phyloP scores from a whole-genome alignment of 2,329 filamentous ascomycete species.

The Balansia obtecta region DNA sequence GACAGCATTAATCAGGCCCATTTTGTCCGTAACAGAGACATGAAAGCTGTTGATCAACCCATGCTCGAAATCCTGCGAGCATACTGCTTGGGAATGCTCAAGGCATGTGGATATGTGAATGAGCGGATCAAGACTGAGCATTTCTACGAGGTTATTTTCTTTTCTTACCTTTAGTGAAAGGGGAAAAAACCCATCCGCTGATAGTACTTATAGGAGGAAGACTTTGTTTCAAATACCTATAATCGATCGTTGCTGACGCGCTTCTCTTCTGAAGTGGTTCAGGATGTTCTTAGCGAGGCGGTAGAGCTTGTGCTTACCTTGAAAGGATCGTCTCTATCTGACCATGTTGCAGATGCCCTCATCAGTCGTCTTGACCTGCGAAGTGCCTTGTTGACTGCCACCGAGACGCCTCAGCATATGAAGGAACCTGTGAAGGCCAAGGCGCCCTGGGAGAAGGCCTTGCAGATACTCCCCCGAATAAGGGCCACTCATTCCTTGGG shows the following conservation, averaged over 20 bases:
- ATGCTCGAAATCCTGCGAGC: conserved; percentile 60
- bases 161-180: not conserved
- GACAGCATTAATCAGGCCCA: conserved; percentile 50
- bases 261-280: conserved; percentile 45
- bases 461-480: conserved; percentile 40
- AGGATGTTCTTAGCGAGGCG: conserved; percentile 40
- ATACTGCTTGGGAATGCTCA: conserved; percentile 77
- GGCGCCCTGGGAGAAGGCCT: conserved; percentile 39
- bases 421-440: conserved; percentile 33
- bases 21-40: conserved; percentile 35
- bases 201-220: conserved; percentile 57
- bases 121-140: conserved; percentile 68
- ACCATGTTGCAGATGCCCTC: conserved; percentile 42
- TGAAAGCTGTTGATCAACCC: conserved; percentile 22
- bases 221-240: conserved; percentile 89
- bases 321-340: conserved; percentile 22
- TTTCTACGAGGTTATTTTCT: conserved; percentile 67
- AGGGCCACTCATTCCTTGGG: conserved; percentile 49
- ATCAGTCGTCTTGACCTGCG: conserved; percentile 54
- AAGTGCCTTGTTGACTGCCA: conserved; percentile 44
- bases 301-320: conserved; percentile 35
- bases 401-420: conserved; percentile 34
- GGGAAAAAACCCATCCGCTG: not conserved
- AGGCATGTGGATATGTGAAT: conserved; percentile 70
- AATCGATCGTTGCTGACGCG: conserved; percentile 62